Conservation (phyloP, 129 eudicot genomes). For the Apium graveolens region DNA sequence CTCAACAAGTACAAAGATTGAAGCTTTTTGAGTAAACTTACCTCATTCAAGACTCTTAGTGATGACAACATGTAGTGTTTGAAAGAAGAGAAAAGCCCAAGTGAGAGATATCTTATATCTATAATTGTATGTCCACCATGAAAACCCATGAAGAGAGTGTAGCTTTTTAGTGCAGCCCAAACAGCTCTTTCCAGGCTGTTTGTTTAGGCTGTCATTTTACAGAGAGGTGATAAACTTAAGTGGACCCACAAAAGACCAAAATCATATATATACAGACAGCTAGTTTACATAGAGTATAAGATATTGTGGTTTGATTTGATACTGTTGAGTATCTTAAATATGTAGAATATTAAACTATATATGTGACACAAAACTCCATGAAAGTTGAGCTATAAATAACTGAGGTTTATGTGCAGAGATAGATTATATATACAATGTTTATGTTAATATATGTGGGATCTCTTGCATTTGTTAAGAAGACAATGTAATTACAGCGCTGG, state of each 20-base stretch:
- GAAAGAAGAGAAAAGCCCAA: constrained; percentile 13
- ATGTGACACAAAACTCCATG: constrained; percentile 28
- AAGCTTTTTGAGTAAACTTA: constrained; percentile 16
- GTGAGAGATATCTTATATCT: not conserved
- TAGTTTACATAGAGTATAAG: constrained; percentile 12
- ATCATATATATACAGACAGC: constrained; percentile 26
- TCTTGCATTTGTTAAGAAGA: not conserved
- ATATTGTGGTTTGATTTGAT: constrained; percentile 21
- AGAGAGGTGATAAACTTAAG: constrained; percentile 13
- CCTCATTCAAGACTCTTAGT: constrained; percentile 19
- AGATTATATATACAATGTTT: not conserved
- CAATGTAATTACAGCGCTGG: not conserved
- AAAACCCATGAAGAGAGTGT: constrained; percentile 22
- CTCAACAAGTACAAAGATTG: constrained; percentile 5
- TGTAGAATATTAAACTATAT: not conserved
- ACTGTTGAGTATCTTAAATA: constrained; percentile 19
- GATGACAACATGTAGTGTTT: not conserved
- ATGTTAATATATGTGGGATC: not conserved
- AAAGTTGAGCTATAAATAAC: constrained; percentile 26
- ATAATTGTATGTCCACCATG: constrained; percentile 16
- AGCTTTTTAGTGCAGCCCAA: constrained; percentile 30
- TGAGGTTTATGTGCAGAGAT: not conserved
- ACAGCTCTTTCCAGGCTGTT: constrained; percentile 98
- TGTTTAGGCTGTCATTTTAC: constrained; percentile 52
- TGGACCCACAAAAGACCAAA: constrained; percentile 52